phyloP scores from a whole-genome alignment of 2,329 filamentous ascomycete species.

The Harringtonia lauricola region DNA sequence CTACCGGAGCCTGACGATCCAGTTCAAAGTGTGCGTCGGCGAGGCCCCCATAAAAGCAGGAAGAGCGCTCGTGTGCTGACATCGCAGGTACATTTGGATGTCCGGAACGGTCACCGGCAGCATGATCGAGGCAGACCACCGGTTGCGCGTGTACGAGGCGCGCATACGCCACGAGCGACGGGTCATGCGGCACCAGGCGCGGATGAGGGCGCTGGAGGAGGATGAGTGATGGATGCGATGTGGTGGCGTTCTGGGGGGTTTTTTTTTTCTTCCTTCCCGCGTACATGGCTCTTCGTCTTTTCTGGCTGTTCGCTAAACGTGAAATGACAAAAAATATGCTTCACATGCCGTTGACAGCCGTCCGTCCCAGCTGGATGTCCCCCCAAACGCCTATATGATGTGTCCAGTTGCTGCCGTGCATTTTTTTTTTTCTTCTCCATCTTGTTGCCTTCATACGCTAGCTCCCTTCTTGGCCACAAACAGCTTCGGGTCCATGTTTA shows the following conservation, averaged over 20 bases:
- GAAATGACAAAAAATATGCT: not conserved
- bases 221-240: slow-evolving; percentile 4
- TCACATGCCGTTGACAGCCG: too few relatives aligned
- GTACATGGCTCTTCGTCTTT: not conserved
- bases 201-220: slow-evolving; percentile 8
- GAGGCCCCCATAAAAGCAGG: not conserved
- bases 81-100: slow-evolving; percentile 64
- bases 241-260: not conserved
- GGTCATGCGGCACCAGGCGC: slow-evolving; percentile 48
- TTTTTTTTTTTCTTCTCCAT: slow-evolving; percentile 20
- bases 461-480: slow-evolving; percentile 37
- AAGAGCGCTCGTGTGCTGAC: not conserved
- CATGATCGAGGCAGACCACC: slow-evolving; percentile 64
- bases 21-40: slow-evolving; percentile 61
- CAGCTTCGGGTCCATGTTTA: slow-evolving; percentile 89
- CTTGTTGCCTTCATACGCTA: too few relatives aligned
- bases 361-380: not conserved
- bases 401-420: not conserved
- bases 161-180: slow-evolving; percentile 54
- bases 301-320: not conserved
- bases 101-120: slow-evolving; percentile 73
- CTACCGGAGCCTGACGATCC: slow-evolving; percentile 61
- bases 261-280: too few relatives aligned
- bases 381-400: slow-evolving; percentile 6
- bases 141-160: slow-evolving; percentile 57